phyloP scores from a whole-genome alignment of 495 filamentous ascomycete genomes.

The Terfezia boudieri region DNA sequence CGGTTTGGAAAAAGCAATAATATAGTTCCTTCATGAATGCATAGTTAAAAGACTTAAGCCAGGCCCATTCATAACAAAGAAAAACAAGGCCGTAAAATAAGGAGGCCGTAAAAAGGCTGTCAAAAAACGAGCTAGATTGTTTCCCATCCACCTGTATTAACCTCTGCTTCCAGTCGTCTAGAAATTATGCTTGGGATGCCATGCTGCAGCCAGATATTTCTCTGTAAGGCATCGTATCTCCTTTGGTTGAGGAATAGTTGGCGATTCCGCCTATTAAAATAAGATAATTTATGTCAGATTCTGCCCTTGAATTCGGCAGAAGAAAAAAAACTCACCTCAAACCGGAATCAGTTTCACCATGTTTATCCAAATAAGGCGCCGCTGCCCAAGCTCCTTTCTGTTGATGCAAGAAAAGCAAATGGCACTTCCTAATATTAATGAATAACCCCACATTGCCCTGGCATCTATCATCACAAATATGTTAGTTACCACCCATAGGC shows the following conservation, averaged over 20 bases:
- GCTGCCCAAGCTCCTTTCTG: constrained; percentile 61
- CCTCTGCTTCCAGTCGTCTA: constrained; percentile 73
- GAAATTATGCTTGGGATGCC: constrained; percentile 72
- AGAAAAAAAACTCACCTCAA: constrained; percentile 37
- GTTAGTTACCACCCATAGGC: constrained; percentile 1
- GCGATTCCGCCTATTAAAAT: constrained; percentile 25
- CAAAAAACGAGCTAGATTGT: constrained; percentile 35
- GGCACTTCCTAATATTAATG: constrained; percentile 91
- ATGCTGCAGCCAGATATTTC: constrained; percentile 72
- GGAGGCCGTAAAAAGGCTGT: background rate
- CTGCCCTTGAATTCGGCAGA: background rate
- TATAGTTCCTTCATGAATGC: too few species aligned
- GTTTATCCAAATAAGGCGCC: constrained; percentile 84
- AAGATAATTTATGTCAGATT: background rate
- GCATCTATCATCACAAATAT: constrained; percentile 33
- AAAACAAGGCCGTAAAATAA: background rate
- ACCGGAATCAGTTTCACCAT: constrained; percentile 78
- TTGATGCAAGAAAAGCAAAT: constrained; percentile 62
- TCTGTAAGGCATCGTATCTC: constrained; percentile 68
- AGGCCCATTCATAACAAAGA: too few species aligned
- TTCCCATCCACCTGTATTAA: constrained; percentile 95
- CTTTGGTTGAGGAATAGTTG: constrained; percentile 85
- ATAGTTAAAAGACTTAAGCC: too few species aligned
- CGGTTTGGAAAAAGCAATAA: too few species aligned
- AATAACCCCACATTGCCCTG: constrained; percentile 73